Evolutionary conservation across 495 filamentous ascomycete genomes (phyloP).

Genomic region (Tuber microsphaerosporum): DNA sequence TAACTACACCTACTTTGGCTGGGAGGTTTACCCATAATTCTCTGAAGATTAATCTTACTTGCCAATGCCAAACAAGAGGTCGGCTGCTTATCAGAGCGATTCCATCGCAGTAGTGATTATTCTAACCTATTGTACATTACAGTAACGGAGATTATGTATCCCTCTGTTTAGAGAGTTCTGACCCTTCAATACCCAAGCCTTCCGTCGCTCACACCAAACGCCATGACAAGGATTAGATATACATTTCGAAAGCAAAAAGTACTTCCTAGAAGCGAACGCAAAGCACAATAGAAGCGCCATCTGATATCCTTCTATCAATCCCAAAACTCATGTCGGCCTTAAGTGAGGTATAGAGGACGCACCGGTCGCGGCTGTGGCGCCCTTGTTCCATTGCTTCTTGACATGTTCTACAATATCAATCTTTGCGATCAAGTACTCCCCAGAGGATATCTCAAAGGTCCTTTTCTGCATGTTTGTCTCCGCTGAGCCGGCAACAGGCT

Average conservation of each 20-base stretch:
- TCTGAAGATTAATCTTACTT: background rate
- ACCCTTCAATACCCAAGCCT: background rate
- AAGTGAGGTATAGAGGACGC: background rate
- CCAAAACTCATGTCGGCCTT: background rate
- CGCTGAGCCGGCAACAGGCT: conserved; percentile 11
- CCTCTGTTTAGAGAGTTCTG: conserved; percentile 1
- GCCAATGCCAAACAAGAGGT: background rate
- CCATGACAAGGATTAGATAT: background rate
- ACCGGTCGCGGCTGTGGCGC: background rate
- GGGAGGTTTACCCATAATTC: background rate
- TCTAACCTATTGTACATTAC: background rate
- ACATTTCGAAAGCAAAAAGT: background rate
- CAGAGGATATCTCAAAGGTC: conserved; percentile 32
- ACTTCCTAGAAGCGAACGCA: background rate
- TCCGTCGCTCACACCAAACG: background rate
- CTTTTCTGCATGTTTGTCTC: conserved; percentile 19
- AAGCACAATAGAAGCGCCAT: background rate
- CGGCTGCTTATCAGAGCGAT: background rate
- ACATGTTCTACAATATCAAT: conserved; percentile 35
- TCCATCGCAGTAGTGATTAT: background rate
- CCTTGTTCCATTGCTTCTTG: conserved; percentile 31
- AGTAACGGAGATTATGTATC: background rate
- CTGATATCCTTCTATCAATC: background rate
- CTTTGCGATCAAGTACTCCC: conserved; percentile 35
- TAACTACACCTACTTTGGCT: background rate